Conservation (phyloP, 169 alveolate species). For the Cystoisospora suis region DNA sequence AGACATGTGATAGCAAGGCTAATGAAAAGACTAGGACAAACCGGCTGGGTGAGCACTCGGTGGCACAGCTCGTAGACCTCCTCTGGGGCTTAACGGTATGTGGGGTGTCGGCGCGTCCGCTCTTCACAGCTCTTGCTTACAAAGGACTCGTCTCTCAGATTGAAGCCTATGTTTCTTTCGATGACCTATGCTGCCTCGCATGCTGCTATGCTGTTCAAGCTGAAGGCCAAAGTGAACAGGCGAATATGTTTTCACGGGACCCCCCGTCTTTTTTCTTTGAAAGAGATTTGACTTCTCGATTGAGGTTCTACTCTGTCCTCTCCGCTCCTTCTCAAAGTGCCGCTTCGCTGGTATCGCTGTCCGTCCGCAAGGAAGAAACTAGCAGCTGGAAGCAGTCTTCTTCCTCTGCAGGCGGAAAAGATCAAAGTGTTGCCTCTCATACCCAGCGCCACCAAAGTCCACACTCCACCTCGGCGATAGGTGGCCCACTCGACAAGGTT, state of each 20-base stretch:
- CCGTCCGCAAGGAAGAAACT: no score
- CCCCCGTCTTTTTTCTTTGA: neutral
- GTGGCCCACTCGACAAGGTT: no score
- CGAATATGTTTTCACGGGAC: neutral
- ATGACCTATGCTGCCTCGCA: slow-evolving; percentile 2
- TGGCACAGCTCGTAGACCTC: slow-evolving; percentile 16
- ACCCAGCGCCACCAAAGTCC: no score
- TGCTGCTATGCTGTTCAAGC: neutral
- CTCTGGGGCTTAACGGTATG: slow-evolving; percentile 19
- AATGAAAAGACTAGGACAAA: no score
- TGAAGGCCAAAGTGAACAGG: neutral
- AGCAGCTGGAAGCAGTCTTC: no score
- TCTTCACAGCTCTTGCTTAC: neutral
- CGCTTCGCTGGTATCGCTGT: no score
- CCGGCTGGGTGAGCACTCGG: no score
- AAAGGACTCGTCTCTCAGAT: neutral
- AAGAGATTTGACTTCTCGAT: neutral
- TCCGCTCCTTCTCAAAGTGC: neutral
- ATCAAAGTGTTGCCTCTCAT: no score
- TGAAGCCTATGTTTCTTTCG: neutral
- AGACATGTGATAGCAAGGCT: no score
- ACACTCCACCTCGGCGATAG: no score
- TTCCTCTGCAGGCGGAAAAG: no score
- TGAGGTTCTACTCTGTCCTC: neutral
- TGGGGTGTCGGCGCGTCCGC: neutral